A percentile compares a stretch with the other conserved stretches of the same genome.
Evolutionary conservation across 1,284 basidiomycete species (phyloP).

Genomic region (Pseudozyma hubeiensis): DNA sequence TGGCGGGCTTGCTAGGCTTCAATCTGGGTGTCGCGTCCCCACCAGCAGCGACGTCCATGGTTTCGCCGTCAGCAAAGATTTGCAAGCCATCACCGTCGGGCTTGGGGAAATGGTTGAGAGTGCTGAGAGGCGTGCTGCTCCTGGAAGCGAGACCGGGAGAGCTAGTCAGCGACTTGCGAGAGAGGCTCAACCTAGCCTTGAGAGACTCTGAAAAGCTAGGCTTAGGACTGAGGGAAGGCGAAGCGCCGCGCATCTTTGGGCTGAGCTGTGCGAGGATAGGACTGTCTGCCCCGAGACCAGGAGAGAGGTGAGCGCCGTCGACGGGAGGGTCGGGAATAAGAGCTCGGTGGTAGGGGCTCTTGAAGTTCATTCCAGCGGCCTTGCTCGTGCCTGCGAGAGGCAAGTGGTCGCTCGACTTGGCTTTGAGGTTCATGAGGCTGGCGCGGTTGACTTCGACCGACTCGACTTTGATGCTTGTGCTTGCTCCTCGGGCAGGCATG

Average conservation of each 20-base stretch:
- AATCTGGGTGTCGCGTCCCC: conserved; percentile 28
- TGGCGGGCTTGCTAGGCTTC: conserved; percentile 6
- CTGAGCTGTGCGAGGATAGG: conserved; percentile 45
- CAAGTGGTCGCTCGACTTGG: conserved; percentile 39
- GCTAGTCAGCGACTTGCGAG: conserved; percentile 43
- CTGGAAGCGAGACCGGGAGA: conserved; percentile 34
- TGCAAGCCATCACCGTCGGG: conserved; percentile 20
- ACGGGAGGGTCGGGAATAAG: conserved; percentile 42
- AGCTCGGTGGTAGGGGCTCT: conserved; percentile 42
- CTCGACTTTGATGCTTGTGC: conserved; percentile 25
- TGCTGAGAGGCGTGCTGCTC: conserved; percentile 34
- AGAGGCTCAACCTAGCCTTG: conserved; percentile 40
- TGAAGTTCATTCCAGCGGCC: conserved; percentile 38
- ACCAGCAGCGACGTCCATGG: neutral
- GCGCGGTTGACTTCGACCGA: conserved; percentile 28
- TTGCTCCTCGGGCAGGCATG: conserved; percentile 4
- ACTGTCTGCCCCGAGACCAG: conserved; percentile 40
- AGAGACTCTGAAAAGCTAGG: conserved; percentile 36
- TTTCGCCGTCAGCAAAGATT: neutral
- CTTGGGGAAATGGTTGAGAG: conserved; percentile 34
- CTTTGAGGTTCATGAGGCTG: conserved; percentile 26
- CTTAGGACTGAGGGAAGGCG: conserved; percentile 34
- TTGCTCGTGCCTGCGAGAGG: conserved; percentile 20
- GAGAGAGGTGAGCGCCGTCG: conserved; percentile 31
- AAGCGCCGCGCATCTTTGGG: conserved; percentile 27